phyloP scores from a whole-genome alignment of 106 monocot genomes.

The Acorus gramineus region DNA sequence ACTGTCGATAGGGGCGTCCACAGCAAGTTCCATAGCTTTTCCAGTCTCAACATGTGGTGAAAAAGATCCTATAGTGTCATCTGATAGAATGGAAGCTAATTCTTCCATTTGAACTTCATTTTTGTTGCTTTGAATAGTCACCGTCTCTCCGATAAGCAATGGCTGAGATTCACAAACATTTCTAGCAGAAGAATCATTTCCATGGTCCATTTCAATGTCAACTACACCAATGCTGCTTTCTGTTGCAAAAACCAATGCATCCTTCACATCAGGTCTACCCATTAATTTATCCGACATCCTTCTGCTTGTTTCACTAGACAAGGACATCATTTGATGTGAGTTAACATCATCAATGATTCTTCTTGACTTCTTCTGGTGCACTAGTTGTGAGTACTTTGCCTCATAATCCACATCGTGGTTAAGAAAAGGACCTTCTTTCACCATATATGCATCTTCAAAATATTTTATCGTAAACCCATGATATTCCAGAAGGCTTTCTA shows the following conservation, averaged over 20 bases:
- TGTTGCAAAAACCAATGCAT: neutral
- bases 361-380: constrained; percentile 53
- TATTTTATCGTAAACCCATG: too few species aligned
- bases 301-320: constrained; percentile 7
- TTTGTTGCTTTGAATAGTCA: neutral
- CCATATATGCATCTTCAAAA: constrained; percentile 18
- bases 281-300: neutral
- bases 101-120: constrained; percentile 2
- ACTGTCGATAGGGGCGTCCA: too few species aligned
- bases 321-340: constrained; percentile 18
- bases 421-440: constrained; percentile 82
- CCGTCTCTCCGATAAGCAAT: constrained; percentile 4
- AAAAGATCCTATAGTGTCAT: constrained; percentile 8
- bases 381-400: constrained; percentile 61
- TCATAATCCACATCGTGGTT: constrained; percentile 56
- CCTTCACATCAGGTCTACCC: neutral
- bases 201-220: constrained; percentile 23
- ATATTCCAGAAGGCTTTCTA: too few species aligned
- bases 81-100: neutral
- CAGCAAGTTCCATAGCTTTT: neutral
- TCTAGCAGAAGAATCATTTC: constrained; percentile 7
- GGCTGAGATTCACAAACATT: constrained; percentile 1
- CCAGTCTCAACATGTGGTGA: constrained; percentile 6
- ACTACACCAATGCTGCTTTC: neutral
- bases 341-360: constrained; percentile 60